Conservation (phyloP, 306 rosid genomes). For the Ceratonia siliqua region DNA sequence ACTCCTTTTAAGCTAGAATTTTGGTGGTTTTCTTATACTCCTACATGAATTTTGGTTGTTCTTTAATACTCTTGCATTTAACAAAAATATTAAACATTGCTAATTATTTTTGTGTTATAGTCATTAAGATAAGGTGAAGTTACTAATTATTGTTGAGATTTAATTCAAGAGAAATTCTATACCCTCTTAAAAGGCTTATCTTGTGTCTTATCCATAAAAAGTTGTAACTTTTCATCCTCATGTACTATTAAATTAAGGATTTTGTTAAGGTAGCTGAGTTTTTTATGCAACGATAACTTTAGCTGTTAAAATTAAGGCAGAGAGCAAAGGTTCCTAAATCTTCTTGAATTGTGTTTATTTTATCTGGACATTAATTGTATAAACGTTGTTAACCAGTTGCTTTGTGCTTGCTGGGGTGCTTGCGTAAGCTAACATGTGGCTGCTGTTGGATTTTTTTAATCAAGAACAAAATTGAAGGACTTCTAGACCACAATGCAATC, state of each 20-base stretch:
- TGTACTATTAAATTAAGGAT: conserved; percentile 40
- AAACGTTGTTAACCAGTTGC: no score
- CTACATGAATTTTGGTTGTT: no score
- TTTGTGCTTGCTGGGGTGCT: no score
- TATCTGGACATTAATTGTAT: conserved; percentile 1
- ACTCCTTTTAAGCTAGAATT: no score
- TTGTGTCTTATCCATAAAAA: conserved; percentile 11
- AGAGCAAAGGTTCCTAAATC: conserved; percentile 57
- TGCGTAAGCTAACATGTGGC: conserved; percentile 28
- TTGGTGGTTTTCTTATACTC: no score
- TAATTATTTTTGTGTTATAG: conserved; percentile 1
- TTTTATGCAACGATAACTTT: conserved; percentile 74
- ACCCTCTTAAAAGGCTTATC: not conserved
- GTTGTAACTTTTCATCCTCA: not conserved
- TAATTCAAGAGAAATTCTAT: not conserved
- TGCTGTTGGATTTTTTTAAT: conserved; percentile 24
- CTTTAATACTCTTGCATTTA: no score
- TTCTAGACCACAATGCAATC: conserved; percentile 64
- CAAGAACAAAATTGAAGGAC: conserved; percentile 96
- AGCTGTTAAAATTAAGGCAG: conserved; percentile 84
- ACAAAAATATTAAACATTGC: not conserved
- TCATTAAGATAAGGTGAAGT: conserved; percentile 1
- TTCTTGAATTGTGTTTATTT: conserved; percentile 17
- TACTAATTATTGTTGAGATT: not conserved
- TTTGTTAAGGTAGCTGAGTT: conserved; percentile 89